Percentiles rank a stretch among this genome's conserved stretches.
Evolutionary conservation across 2,329 filamentous ascomycete genomes (phyloP).

Genomic region (Fusarium nodosum): DNA sequence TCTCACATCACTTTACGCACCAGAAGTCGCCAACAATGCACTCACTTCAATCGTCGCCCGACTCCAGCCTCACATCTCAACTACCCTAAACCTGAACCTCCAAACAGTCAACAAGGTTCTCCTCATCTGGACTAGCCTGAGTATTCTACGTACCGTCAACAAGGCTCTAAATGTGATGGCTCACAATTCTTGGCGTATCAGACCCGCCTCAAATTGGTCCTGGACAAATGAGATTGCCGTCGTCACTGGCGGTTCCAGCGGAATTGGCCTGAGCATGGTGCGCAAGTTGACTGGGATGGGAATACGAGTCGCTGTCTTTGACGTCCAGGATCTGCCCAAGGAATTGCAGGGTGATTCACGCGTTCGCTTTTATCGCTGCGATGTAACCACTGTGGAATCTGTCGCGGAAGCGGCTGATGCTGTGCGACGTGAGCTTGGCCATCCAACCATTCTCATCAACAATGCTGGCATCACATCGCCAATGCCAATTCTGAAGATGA

Average conservation of each 20-base stretch:
- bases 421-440: constrained; percentile 63
- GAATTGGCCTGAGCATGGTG: constrained; percentile 58
- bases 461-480: constrained; percentile 75
- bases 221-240: constrained; percentile 60
- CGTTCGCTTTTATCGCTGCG: constrained; percentile 55
- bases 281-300: constrained; percentile 55
- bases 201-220: constrained; percentile 48
- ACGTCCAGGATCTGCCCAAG: constrained; percentile 62
- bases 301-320: constrained; percentile 76
- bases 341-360: constrained; percentile 39
- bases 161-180: constrained; percentile 47
- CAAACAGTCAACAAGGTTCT: constrained; percentile 20
- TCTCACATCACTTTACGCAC: constrained; percentile 29
- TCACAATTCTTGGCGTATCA: constrained; percentile 51
- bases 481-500: constrained; percentile 69
- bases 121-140: constrained; percentile 44
- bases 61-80: constrained; percentile 20
- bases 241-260: constrained; percentile 60
- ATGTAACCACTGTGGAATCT: constrained; percentile 59
- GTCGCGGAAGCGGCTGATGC: constrained; percentile 59
- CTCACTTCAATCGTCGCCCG: constrained; percentile 14
- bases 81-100: constrained; percentile 30
- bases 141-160: constrained; percentile 47
- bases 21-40: constrained; percentile 28
- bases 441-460: constrained; percentile 78